Evolutionary conservation across 1,139 yeast species (phyloP).

Genomic region (Hemisphaericaspora xylanilytica): DNA sequence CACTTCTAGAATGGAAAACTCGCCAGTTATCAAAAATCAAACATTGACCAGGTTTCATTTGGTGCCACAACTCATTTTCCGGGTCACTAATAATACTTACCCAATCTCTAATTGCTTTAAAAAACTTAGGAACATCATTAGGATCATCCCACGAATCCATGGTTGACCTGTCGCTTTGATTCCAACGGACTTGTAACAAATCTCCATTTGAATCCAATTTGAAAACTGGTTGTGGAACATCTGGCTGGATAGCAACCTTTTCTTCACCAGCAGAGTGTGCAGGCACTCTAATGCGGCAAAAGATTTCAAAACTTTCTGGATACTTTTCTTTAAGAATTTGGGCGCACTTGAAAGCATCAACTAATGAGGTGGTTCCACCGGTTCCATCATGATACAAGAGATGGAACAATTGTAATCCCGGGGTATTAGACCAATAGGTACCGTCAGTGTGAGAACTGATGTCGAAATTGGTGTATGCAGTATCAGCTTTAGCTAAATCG

Average conservation of each 20-base stretch:
- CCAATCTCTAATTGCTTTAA: slow-evolving; percentile 62
- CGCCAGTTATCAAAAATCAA: slow-evolving; percentile 78
- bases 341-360: slow-evolving; percentile 70
- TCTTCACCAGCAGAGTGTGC: slow-evolving; percentile 80
- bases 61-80: slow-evolving; percentile 55
- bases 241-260: slow-evolving; percentile 64
- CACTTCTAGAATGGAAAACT: slow-evolving; percentile 69
- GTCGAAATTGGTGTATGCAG: slow-evolving; percentile 72
- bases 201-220: slow-evolving; percentile 53
- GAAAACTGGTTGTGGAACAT: slow-evolving; percentile 59
- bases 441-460: slow-evolving; percentile 74
- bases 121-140: slow-evolving; percentile 54
- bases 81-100: slow-evolving; percentile 48
- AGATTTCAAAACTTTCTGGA: slow-evolving; percentile 56
- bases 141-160: slow-evolving; percentile 59
- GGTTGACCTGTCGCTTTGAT: slow-evolving; percentile 69
- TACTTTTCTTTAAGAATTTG: slow-evolving; percentile 41
- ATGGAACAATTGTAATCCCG: slow-evolving; percentile 73
- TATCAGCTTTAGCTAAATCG: slow-evolving; percentile 67
- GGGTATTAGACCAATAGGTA: slow-evolving; percentile 76
- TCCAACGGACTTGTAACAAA: slow-evolving; percentile 70
- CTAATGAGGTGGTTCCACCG: slow-evolving; percentile 74
- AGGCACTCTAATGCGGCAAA: slow-evolving; percentile 56
- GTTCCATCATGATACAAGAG: slow-evolving; percentile 62
- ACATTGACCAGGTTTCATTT: slow-evolving; percentile 65